phyloP scores from a whole-genome alignment of 257 asterid genomes.

The Salvia rosmarinus region DNA sequence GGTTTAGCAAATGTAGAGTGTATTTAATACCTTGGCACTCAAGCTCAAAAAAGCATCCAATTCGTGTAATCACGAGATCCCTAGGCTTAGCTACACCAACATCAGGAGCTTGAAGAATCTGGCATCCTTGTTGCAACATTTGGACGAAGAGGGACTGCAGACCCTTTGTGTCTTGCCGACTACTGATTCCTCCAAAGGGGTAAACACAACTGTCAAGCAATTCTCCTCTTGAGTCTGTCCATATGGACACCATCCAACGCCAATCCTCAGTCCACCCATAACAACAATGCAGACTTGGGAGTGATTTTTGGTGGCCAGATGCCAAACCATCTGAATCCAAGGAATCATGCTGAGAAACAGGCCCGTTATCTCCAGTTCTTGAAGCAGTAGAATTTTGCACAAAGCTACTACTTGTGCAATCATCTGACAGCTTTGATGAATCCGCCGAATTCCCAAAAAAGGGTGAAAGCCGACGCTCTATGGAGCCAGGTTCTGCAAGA shows the following conservation, averaged over 20 bases:
- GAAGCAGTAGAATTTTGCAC: conserved; percentile 71
- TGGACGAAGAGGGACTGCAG: conserved; percentile 94
- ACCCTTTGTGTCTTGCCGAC: conserved; percentile 99
- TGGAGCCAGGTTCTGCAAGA: conserved; percentile 93
- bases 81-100: conserved; percentile 72
- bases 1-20: conserved; percentile 16
- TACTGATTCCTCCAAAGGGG: conserved; percentile 96
- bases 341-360: conserved; percentile 63
- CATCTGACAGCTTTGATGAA: conserved; percentile 75
- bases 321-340: conserved; percentile 72
- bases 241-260: conserved; percentile 97
- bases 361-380: conserved; percentile 74
- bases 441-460: conserved; percentile 62
- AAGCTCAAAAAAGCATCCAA: conserved; percentile 98
- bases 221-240: conserved; percentile 99
- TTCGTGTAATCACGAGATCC: conserved; percentile 84
- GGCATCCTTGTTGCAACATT: conserved; percentile 96
- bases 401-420: conserved; percentile 71
- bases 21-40: conserved; percentile 84
- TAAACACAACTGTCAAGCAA: conserved; percentile 87
- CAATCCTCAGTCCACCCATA: conserved; percentile 99
- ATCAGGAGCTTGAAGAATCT: conserved; percentile 93
- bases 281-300: conserved; percentile 95
- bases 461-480: conserved; percentile 83
- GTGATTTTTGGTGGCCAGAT: conserved; percentile 69